Evolutionary conservation across 2,329 filamentous ascomycete species (phyloP).

Genomic region (Paraconiothyrium sp.): DNA sequence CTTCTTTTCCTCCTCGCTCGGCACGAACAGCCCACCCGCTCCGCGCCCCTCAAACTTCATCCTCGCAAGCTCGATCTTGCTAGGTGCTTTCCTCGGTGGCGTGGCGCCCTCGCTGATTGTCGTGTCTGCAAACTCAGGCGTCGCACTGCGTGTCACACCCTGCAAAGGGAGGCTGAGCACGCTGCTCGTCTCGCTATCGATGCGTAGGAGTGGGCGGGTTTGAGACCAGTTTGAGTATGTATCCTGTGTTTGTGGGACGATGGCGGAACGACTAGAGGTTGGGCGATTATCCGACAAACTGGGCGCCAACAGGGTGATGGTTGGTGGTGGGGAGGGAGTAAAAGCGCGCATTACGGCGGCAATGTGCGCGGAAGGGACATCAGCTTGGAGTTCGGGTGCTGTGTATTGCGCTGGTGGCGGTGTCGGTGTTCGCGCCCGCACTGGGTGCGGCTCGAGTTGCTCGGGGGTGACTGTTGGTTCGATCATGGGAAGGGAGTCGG

Average conservation of each 20-base stretch:
- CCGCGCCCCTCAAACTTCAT: slow-evolving; percentile 24
- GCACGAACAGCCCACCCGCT: slow-evolving; percentile 17
- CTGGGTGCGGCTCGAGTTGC: slow-evolving; percentile 27
- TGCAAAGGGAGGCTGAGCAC: slow-evolving; percentile 36
- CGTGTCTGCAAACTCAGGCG: slow-evolving; percentile 27
- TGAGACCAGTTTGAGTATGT: slow-evolving; percentile 10
- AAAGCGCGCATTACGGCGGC: slow-evolving; percentile 19
- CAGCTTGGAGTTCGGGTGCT: slow-evolving; percentile 11
- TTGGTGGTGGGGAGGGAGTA: slow-evolving; percentile 14
- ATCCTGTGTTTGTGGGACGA: slow-evolving; percentile 4
- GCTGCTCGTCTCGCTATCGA: slow-evolving; percentile 28
- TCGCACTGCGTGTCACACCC: slow-evolving; percentile 23
- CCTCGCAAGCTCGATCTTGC: slow-evolving; percentile 22
- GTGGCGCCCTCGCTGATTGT: slow-evolving; percentile 18
- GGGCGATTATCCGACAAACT: slow-evolving; percentile 1
- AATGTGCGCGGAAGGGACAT: slow-evolving; percentile 22
- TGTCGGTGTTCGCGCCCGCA: slow-evolving; percentile 20
- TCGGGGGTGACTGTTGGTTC: slow-evolving; percentile 14
- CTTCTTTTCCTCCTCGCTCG: slow-evolving; percentile 27
- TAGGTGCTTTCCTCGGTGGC: not conserved
- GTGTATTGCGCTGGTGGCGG: slow-evolving; percentile 8
- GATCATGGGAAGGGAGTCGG: slow-evolving; percentile 4
- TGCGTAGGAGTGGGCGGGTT: slow-evolving; percentile 21
- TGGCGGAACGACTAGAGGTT: slow-evolving; percentile 18
- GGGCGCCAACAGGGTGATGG: slow-evolving; percentile 4